phyloP scores from a whole-genome alignment of 805 yeast genomes.

The Kazachstania taianensis region DNA sequence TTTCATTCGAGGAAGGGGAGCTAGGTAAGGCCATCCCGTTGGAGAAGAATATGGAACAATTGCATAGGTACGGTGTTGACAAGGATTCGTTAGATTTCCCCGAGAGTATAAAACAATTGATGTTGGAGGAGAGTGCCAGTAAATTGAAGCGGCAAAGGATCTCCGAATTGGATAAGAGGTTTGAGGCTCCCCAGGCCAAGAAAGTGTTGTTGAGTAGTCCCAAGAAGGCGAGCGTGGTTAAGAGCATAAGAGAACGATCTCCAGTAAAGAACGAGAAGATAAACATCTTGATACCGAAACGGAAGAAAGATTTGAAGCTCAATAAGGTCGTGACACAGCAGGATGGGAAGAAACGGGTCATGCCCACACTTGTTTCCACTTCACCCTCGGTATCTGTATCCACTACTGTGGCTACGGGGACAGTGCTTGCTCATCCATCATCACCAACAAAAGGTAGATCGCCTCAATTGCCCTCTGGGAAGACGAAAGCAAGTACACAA shows the following conservation, averaged over 20 bases:
- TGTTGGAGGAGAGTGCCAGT: conserved; percentile 55
- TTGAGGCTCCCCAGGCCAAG: conserved; percentile 3
- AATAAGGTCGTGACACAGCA: conserved; percentile 56
- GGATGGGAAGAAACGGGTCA: conserved; percentile 66
- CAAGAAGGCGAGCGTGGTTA: background rate
- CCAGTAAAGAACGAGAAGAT: conserved; percentile 6
- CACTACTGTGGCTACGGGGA: background rate
- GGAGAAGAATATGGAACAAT: conserved; percentile 55
- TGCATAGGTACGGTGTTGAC: conserved; percentile 81
- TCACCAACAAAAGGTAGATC: conserved; percentile 8
- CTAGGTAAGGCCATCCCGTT: conserved; percentile 54
- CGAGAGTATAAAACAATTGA: conserved; percentile 72
- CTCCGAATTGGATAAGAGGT: conserved; percentile 6
- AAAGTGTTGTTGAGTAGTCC: background rate
- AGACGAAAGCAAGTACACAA: background rate
- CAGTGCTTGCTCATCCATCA: too few species aligned
- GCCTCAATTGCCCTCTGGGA: background rate
- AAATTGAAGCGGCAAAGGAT: conserved; percentile 22
- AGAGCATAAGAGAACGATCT: too few species aligned
- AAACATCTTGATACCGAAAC: conserved; percentile 23
- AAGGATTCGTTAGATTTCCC: conserved; percentile 78
- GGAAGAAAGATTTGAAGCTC: conserved; percentile 20
- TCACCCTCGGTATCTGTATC: background rate
- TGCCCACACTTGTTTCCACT: conserved; percentile 55
- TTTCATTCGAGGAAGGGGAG: conserved; percentile 54